phyloP scores from a whole-genome alignment of 192 early-diverging fungal species.

The Gaertneriomyces sp. region DNA sequence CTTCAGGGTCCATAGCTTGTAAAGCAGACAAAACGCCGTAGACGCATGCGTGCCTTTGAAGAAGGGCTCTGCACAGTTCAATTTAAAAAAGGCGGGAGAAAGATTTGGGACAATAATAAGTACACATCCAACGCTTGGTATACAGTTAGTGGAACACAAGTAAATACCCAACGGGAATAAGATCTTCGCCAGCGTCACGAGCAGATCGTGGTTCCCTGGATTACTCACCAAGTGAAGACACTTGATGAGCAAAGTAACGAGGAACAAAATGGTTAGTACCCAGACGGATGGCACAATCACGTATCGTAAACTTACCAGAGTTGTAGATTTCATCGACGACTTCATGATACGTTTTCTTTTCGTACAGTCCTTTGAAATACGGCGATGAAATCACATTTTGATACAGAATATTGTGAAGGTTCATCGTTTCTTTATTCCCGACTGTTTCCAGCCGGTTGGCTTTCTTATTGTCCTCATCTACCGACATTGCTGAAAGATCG shows the following conservation, averaged over 20 bases:
- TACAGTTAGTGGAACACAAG: slow-evolving; percentile 3
- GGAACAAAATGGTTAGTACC: background rate
- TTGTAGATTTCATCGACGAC: slow-evolving; percentile 71
- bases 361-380: slow-evolving; percentile 71
- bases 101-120: background rate
- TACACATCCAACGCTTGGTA: background rate
- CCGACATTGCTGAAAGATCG: background rate
- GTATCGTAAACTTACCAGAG: slow-evolving; percentile 44
- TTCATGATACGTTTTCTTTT: slow-evolving; percentile 73
- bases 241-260: slow-evolving; percentile 14
- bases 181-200: background rate
- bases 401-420: slow-evolving; percentile 60
- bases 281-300: background rate
- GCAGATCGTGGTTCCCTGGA: background rate
- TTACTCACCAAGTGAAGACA: slow-evolving; percentile 35
- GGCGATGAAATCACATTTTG: slow-evolving; percentile 60
- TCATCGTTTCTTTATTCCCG: slow-evolving; percentile 79
- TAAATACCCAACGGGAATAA: slow-evolving; percentile 18
- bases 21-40: slow-evolving; percentile 79
- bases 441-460: slow-evolving; percentile 53
- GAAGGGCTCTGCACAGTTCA: slow-evolving; percentile 61
- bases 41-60: slow-evolving; percentile 72
- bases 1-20: slow-evolving; percentile 76
- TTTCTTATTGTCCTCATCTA: slow-evolving; percentile 3
- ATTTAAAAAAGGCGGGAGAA: background rate